Evolutionary conservation across 2,329 filamentous ascomycete species (phyloP).

Genomic region (Aureobasidium sp.): DNA sequence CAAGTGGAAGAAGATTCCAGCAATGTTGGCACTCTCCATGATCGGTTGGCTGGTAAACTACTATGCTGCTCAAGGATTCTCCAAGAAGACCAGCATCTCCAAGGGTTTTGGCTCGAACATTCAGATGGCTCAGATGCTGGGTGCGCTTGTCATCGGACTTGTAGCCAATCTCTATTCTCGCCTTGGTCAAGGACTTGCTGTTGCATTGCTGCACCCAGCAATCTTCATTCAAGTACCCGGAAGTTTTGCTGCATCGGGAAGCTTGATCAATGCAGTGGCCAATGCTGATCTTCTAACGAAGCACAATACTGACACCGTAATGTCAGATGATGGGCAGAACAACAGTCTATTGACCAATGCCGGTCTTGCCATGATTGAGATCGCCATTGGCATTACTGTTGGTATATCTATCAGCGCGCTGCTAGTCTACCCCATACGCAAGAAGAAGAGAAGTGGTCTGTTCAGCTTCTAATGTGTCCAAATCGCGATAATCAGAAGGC

Average conservation of each 20-base stretch:
- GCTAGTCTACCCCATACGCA: not conserved
- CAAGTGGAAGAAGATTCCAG: not conserved
- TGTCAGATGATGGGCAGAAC: not conserved
- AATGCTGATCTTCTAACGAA: not conserved
- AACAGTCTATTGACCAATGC: not conserved
- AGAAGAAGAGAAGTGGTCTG: not conserved
- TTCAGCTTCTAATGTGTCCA: not conserved
- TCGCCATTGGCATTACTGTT: not conserved
- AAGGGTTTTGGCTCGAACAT: not conserved
- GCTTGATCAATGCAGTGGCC: not conserved
- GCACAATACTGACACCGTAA: not conserved
- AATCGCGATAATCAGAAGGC: no score
- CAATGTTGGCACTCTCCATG: not conserved
- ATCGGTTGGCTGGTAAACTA: not conserved
- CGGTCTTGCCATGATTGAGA: not conserved
- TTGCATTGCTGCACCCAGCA: not conserved
- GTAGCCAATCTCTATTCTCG: not conserved
- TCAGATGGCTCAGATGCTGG: not conserved
- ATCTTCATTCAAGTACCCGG: not conserved
- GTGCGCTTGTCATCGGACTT: not conserved
- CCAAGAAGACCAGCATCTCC: not conserved
- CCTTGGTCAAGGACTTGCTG: not conserved
- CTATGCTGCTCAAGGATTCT: not conserved
- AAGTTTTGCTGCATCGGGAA: conserved; percentile 1
- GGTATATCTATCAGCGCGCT: not conserved